Evolutionary conservation across 2,329 filamentous ascomycete genomes (phyloP).

Genomic region (Xylariales sp.): DNA sequence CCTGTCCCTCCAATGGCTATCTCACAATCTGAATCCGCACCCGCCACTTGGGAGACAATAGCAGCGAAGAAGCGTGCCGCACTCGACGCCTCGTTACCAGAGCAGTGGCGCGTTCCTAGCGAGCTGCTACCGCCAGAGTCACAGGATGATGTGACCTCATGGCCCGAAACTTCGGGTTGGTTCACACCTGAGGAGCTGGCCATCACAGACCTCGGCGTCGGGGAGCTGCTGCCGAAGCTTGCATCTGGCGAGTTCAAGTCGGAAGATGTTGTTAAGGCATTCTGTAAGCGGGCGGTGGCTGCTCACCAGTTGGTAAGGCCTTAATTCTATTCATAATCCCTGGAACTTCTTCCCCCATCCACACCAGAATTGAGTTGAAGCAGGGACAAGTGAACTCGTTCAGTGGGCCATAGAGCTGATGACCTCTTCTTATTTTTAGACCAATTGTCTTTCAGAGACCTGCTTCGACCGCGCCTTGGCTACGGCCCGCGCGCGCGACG

Average conservation of each 20-base stretch:
- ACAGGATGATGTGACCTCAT: conserved; percentile 51
- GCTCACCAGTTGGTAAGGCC: conserved; percentile 32
- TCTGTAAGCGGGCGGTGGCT: conserved; percentile 32
- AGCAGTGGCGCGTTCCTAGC: conserved; percentile 52
- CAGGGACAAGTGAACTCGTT: too few species aligned
- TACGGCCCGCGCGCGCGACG: conserved; percentile 44
- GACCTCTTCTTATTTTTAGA: conserved; percentile 16
- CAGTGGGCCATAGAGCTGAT: too few species aligned
- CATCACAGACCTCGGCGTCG: conserved; percentile 29
- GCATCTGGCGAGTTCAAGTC: conserved; percentile 31
- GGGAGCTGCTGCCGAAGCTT: conserved; percentile 28
- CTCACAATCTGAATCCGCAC: too few species aligned
- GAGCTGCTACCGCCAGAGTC: conserved; percentile 47
- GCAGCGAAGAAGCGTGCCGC: conserved; percentile 37
- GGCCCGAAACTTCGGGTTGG: conserved; percentile 54
- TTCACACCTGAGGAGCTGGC: conserved; percentile 42
- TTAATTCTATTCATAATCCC: too few species aligned
- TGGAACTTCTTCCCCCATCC: too few species aligned
- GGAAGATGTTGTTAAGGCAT: conserved; percentile 29
- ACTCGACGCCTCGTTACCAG: conserved; percentile 45
- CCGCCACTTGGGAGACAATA: conserved; percentile 35
- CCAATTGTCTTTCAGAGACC: conserved; percentile 48
- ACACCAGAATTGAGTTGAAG: too few species aligned
- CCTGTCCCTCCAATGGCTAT: too few species aligned
- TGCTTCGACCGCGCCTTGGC: conserved; percentile 49